Evolutionary conservation across 2,329 filamentous ascomycete genomes (phyloP).

Genomic region (Sporothrix pallida): DNA sequence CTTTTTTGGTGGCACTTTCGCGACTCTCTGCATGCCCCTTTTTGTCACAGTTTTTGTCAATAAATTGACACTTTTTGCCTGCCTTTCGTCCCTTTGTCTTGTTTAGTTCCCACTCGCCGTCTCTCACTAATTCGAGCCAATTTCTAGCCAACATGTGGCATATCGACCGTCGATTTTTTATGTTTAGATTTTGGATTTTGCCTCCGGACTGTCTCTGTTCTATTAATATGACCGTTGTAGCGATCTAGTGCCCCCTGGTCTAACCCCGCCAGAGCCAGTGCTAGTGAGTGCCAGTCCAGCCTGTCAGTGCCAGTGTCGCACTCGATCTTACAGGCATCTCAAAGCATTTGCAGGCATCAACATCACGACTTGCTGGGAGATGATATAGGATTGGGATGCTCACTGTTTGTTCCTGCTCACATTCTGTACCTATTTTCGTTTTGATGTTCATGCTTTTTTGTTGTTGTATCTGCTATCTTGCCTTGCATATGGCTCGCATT

Average conservation of each 20-base stretch:
- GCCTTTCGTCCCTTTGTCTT: background rate
- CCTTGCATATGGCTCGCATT: background rate
- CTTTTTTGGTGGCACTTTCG: too few relatives aligned
- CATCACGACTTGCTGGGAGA: too few relatives aligned
- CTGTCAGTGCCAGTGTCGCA: background rate
- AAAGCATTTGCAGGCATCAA: too few relatives aligned
- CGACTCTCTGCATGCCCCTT: too few relatives aligned
- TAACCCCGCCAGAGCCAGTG: background rate
- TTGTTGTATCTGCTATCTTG: background rate
- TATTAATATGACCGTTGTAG: constrained; percentile 1
- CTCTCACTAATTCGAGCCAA: too few relatives aligned
- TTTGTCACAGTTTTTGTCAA: too few relatives aligned
- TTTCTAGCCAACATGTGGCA: too few relatives aligned
- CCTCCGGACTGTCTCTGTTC: background rate
- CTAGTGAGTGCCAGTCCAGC: background rate
- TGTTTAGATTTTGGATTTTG: background rate
- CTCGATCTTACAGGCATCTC: too few relatives aligned
- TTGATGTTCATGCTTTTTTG: background rate
- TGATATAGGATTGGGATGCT: background rate
- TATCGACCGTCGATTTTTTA: background rate
- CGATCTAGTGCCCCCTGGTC: background rate
- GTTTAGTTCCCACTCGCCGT: constrained; percentile 5
- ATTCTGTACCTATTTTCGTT: background rate
- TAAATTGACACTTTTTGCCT: background rate
- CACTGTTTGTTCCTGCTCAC: background rate